phyloP scores from a whole-genome alignment of 306 rosid genomes.

The Bauhinia variegata region DNA sequence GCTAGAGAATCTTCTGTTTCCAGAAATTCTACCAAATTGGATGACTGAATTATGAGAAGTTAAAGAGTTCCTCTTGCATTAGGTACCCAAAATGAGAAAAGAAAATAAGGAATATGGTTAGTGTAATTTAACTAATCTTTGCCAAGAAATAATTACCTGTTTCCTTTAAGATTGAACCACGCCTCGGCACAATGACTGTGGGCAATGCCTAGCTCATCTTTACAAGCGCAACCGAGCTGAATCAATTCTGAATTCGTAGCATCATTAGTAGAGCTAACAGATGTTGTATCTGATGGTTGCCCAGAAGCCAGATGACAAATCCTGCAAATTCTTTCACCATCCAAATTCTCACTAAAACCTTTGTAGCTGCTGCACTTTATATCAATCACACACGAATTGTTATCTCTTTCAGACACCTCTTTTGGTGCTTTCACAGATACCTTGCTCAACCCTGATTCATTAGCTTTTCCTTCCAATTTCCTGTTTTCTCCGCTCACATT shows the following conservation, averaged over 20 bases:
- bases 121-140: constrained; percentile 19
- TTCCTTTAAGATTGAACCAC: constrained; percentile 89
- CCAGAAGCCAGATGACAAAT: constrained; percentile 79
- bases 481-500: constrained; percentile 35
- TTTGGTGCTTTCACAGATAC: constrained; percentile 40
- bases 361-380: constrained; percentile 53
- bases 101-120: constrained; percentile 15
- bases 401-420: constrained; percentile 54
- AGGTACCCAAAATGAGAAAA: constrained; percentile 26
- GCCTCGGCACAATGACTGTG: constrained; percentile 91
- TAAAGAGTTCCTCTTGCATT: neutral
- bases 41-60: constrained; percentile 16
- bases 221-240: constrained; percentile 89
- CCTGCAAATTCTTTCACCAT: constrained; percentile 84
- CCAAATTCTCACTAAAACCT: constrained; percentile 48
- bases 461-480: constrained; percentile 44
- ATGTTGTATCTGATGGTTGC: constrained; percentile 55
- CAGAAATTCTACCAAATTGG: constrained; percentile 18
- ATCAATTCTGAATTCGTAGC: constrained; percentile 52
- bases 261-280: constrained; percentile 32
- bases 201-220: constrained; percentile 84
- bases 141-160: constrained; percentile 62
- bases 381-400: constrained; percentile 57
- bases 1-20: constrained; percentile 19
- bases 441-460: constrained; percentile 51